Evolutionary conservation across 495 filamentous ascomycete species (phyloP).

Genomic region (Choiromyces venosus): DNA sequence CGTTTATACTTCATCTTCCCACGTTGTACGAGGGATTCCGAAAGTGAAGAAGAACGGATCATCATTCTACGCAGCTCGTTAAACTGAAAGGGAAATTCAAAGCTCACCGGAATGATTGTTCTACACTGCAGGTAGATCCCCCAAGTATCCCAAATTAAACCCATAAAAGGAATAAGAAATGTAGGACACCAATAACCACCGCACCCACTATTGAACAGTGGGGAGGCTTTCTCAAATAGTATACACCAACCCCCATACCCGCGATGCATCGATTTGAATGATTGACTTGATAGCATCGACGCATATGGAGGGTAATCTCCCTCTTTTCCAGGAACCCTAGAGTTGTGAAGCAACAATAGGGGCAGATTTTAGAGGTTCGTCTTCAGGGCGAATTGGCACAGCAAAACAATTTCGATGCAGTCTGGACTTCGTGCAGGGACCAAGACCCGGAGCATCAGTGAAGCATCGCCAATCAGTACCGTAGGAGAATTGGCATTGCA

Average conservation of each 20-base stretch:
- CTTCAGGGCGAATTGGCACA: conserved; percentile 1
- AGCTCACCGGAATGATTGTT: background rate
- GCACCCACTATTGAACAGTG: conserved; percentile 25
- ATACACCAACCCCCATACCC: conserved; percentile 35
- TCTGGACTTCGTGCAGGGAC: conserved; percentile 35
- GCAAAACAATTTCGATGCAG: conserved; percentile 17
- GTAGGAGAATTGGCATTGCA: background rate
- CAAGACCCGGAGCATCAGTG: conserved; percentile 32
- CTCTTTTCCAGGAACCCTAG: conserved; percentile 40
- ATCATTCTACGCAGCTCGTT: conserved; percentile 22
- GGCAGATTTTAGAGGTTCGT: conserved; percentile 38
- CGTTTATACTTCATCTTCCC: conserved; percentile 34
- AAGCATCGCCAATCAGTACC: background rate
- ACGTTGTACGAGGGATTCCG: conserved; percentile 21
- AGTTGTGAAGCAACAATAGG: conserved; percentile 34
- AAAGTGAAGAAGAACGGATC: conserved; percentile 39
- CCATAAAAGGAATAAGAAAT: conserved; percentile 7
- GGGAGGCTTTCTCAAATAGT: conserved; percentile 36
- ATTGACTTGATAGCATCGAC: conserved; percentile 29
- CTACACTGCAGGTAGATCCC: conserved; percentile 1
- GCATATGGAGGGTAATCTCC: conserved; percentile 35
- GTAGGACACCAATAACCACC: conserved; percentile 39
- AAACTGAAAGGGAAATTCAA: background rate
- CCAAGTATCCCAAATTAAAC: conserved; percentile 10
- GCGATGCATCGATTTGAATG: conserved; percentile 35